Base-by-base conservation (phyloP, 495 filamentous ascomycete species). In the Stereocaulon alpinum region DNA sequence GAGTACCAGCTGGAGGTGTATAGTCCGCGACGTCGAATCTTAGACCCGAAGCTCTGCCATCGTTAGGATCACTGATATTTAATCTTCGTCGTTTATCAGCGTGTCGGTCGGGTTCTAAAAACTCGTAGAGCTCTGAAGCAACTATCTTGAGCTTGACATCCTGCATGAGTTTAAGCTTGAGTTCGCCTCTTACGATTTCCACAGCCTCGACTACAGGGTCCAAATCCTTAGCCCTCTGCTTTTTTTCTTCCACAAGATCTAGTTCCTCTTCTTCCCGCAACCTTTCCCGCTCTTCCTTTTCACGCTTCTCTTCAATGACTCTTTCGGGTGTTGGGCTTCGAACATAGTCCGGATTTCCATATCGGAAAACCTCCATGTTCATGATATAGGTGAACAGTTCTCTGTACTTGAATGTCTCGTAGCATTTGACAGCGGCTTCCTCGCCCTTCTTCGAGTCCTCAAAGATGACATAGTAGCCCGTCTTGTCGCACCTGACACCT, bases 381-480 rank as follows among this genome's bases (percentile, higher is more conserved):
- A 99, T 89, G 55, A 79, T 82, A 67, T 96, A 97, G 6, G 83
- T 96, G 75, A 99, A 97, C 48, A 99, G 79, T 1, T 82, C 77
- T 29, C 82, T 82, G 68, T 84, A 83, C 69, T 95, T 80, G 57
- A 84, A 86, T 40, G 82, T 74, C 54, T 80, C 75, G 64, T 79
- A 88, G 69, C 91, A 96, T 45, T 84, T 79, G 40, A 85, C 82
- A 12, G 88, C 85, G 69, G 96, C 89, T 50, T 84, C 76, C 59
- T 91, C 84, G 20, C 94, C 94, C 40, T 79, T 71, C 34, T 78
- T 75, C 15, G 81, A 86, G 63, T 89, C 86, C 50, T 86, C 83
- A 64, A 97, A 99, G 34, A 88, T 77, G 63, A 97, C 84, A 69
- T 89, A 97, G 72, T 96, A 99, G 0, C 93, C 93, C 10, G 81